Percentiles rank a stretch among this genome's conserved stretches.
Conservation (phyloP, 1,139 yeast species). For the Blastobotrys malaysiensis region DNA sequence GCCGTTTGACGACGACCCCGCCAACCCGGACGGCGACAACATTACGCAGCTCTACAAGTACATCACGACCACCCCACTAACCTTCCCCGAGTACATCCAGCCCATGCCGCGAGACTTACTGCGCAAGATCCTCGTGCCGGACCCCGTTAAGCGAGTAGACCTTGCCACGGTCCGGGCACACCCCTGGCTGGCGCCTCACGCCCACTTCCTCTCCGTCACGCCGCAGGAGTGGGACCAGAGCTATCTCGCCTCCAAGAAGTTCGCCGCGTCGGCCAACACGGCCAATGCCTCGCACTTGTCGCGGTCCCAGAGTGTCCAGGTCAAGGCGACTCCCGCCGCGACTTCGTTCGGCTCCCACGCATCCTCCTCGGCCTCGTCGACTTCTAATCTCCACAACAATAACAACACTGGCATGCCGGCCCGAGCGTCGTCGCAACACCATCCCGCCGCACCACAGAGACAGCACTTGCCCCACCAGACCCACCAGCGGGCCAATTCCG, state of each 20-base stretch:
- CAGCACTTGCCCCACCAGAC: background rate
- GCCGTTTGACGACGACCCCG: conserved; percentile 97
- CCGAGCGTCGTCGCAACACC: background rate
- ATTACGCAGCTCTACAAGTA: conserved; percentile 86
- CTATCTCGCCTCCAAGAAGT: conserved; percentile 16
- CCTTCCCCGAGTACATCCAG: conserved; percentile 90
- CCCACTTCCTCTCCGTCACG: conserved; percentile 71
- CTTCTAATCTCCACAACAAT: conserved; percentile 7
- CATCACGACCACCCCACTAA: conserved; percentile 83
- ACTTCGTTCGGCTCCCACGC: conserved; percentile 2
- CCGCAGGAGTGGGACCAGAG: conserved; percentile 81
- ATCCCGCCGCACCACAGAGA: background rate
- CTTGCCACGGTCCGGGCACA: conserved; percentile 71
- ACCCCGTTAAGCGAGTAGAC: conserved; percentile 72
- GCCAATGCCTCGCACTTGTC: conserved; percentile 12
- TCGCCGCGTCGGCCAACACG: conserved; percentile 8
- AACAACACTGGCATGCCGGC: background rate
- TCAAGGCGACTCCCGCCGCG: conserved; percentile 13
- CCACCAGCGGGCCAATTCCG: conserved; percentile 15
- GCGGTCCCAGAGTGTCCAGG: conserved; percentile 26
- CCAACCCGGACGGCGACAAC: conserved; percentile 93
- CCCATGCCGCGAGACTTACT: conserved; percentile 89
- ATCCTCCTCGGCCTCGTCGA: conserved; percentile 6
- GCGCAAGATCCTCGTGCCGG: conserved; percentile 76
- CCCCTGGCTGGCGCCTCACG: conserved; percentile 82